A percentile compares a stretch with the other conserved stretches of the same genome.
Conservation (phyloP, 768 basidiomycete genomes). For the Lanmaoa rubissima region DNA sequence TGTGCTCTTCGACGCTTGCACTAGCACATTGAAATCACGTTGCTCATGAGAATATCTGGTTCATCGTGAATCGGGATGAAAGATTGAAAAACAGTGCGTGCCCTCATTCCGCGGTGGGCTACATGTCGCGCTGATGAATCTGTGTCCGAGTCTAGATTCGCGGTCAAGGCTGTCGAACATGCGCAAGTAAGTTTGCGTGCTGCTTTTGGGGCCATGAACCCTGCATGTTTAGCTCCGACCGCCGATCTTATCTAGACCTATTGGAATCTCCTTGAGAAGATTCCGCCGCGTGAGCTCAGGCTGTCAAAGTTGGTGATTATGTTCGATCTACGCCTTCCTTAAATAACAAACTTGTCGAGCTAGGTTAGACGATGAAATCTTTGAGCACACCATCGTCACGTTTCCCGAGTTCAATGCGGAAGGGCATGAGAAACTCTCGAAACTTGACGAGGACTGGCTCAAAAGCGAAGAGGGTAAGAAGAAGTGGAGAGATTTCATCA, state of each 20-base stretch:
- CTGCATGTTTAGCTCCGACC: constrained; percentile 6
- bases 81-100: constrained; percentile 96
- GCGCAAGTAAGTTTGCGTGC: constrained; percentile 68
- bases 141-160: constrained; percentile 24
- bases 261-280: constrained; percentile 87
- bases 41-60: constrained; percentile 11
- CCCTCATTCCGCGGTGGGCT: background rate
- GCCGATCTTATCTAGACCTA: constrained; percentile 62
- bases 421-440: constrained; percentile 45
- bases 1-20: constrained; percentile 34
- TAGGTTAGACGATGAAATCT: constrained; percentile 91
- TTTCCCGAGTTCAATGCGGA: constrained; percentile 78
- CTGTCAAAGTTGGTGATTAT: constrained; percentile 68
- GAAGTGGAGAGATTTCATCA: constrained; percentile 87
- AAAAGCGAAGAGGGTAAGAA: constrained; percentile 87
- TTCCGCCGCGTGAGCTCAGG: constrained; percentile 70
- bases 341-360: constrained; percentile 20
- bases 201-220: background rate
- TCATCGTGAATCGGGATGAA: constrained; percentile 7
- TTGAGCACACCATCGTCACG: constrained; percentile 62
- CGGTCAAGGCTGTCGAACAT: constrained; percentile 92
- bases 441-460: constrained; percentile 89
- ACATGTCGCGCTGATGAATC: constrained; percentile 10
- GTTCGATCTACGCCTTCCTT: constrained; percentile 1
- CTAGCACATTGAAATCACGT: constrained; percentile 21